Evolutionary conservation across 306 rosid species (phyloP), one percentile per base, ranked within the genome.

Genomic region (Cucurbita ficifolia): DNA sequence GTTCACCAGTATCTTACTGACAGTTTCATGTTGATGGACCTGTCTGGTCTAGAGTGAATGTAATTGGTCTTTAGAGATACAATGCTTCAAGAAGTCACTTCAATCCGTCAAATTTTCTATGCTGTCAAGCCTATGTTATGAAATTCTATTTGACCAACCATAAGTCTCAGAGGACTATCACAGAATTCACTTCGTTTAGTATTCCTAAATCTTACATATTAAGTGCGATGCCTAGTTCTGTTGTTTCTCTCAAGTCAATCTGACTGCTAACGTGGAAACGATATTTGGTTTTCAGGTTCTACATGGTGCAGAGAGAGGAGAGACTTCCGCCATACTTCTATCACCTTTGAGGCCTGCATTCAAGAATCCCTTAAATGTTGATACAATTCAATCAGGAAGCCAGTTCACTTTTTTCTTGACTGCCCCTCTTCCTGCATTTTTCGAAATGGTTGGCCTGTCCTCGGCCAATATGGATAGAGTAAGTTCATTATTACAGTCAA

Each of bases 391-490:
- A 78, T 86, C 79, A 49, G 99, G 97, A 85, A 88, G 96, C 79
- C 99, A 95, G 68, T 95, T 95, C 76, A 95, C 99, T 48, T 84
- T 88, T 82, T 95, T 95, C 90, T 84, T 95, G 88, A 95, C 93
- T 78, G 86, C 92, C 79, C 97, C 99, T 51, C 78, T 91, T 65
- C 81, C 96, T 52, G 97, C 99, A 74, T 91, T 91, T 86, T 85
- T 92, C 78, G 90, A 95, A 82, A 86, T 95, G 87, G 79, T 95
- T 81, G 96, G 91, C 75, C 78, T 87, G 69, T 43, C 77, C 61
- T 77, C 85, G 62, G 74, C 58, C 21, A 88, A 84, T 72, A 55
- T 74, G 43, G 90, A 88, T 62, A 72, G 78, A 4, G 99, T 95
- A 83, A 89, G 97, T 83, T 65, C 70, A 53, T 57, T 54, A 4